Evolutionary conservation across 495 filamentous ascomycete species (phyloP).

Genomic region (Podospora pseudoanserina): DNA sequence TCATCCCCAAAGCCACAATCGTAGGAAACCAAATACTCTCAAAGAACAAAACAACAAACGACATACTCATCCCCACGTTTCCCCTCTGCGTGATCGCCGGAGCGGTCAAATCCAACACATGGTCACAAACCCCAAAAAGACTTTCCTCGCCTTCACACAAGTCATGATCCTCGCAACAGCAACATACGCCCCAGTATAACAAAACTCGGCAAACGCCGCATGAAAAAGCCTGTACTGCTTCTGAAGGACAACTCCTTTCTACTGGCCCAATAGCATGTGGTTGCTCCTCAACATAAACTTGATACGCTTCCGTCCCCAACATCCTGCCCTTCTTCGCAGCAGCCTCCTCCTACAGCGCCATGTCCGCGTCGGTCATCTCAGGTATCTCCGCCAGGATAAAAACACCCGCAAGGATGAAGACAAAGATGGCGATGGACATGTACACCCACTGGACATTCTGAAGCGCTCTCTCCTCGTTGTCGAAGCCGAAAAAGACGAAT

Average conservation of each 20-base stretch:
- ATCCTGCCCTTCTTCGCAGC: background rate
- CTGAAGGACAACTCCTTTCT: slow-evolving; percentile 49
- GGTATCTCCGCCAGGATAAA: slow-evolving; percentile 65
- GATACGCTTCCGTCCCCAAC: background rate
- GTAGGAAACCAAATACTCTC: slow-evolving; percentile 68
- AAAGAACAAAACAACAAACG: slow-evolving; percentile 67
- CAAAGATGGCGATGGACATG: slow-evolving; percentile 66
- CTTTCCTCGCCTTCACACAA: slow-evolving; percentile 46
- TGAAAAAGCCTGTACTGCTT: slow-evolving; percentile 65
- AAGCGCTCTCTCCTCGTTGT: slow-evolving; percentile 45
- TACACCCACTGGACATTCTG: slow-evolving; percentile 71
- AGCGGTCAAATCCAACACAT: slow-evolving; percentile 57
- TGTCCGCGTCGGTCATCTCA: slow-evolving; percentile 72
- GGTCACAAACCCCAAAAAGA: slow-evolving; percentile 49
- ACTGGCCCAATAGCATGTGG: slow-evolving; percentile 40
- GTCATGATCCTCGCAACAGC: slow-evolving; percentile 54
- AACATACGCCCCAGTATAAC: slow-evolving; percentile 67
- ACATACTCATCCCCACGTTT: slow-evolving; percentile 53
- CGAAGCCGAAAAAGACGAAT: slow-evolving; percentile 63
- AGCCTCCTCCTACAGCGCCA: slow-evolving; percentile 41
- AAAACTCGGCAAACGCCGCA: slow-evolving; percentile 65
- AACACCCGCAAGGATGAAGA: slow-evolving; percentile 58
- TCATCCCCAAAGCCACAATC: slow-evolving; percentile 65
- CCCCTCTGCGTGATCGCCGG: slow-evolving; percentile 51
- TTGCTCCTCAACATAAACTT: background rate